A percentile compares a stretch with the other conserved stretches of the same genome.
Conservation (phyloP, 768 basidiomycete species). For the Termitomyces sp. region DNA sequence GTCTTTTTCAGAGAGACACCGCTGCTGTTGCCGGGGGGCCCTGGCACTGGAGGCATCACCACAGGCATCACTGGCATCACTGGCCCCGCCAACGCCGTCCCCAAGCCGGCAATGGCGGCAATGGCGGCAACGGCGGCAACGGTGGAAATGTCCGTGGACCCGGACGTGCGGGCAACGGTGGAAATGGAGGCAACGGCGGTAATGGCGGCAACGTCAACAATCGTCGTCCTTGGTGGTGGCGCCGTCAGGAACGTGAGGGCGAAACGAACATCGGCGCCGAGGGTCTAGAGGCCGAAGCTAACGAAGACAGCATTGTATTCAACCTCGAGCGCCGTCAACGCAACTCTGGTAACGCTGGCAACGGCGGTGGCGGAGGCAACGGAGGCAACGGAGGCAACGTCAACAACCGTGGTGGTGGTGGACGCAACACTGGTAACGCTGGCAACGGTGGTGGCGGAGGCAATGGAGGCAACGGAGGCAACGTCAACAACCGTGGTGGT, state of each 20-base stretch:
- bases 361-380: neutral
- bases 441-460: slow-evolving; percentile 2
- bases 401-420: neutral
- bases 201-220: too few relatives aligned
- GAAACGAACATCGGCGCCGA: neutral
- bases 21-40: neutral
- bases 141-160: too few relatives aligned
- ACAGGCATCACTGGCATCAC: neutral
- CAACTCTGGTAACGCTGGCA: slow-evolving; percentile 1
- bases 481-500: neutral
- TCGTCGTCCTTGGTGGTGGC: neutral
- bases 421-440: slow-evolving; percentile 4
- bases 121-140: too few relatives aligned
- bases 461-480: neutral
- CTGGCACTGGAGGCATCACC: neutral
- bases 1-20: neutral
- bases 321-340: neutral
- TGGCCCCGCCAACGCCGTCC: neutral
- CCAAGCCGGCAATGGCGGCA: too few relatives aligned
- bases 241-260: too few relatives aligned
- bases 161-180: too few relatives aligned
- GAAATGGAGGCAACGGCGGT: too few relatives aligned
- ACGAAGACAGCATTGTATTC: too few relatives aligned
- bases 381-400: neutral
- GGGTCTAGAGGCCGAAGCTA: neutral